Percentiles rank a stretch among this genome's conserved stretches.
phyloP scores from a whole-genome alignment of 1,139 yeast genomes.

The Yamadazyma epiphylla region DNA sequence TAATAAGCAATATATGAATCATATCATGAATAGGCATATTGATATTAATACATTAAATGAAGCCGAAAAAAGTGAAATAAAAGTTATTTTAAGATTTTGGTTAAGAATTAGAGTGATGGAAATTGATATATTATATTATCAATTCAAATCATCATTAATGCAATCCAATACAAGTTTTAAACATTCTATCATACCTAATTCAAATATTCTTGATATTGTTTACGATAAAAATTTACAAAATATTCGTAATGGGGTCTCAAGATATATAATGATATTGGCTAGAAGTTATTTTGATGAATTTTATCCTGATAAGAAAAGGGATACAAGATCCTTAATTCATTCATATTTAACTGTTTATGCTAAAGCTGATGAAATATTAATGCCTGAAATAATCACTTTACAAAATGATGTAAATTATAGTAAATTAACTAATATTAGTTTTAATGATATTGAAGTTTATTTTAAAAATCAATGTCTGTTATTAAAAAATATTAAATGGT shows the following conservation, averaged over 20 bases:
- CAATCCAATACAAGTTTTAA: slow-evolving; percentile 23
- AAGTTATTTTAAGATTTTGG: slow-evolving; percentile 24
- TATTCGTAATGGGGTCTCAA: slow-evolving; percentile 11
- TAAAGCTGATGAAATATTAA: background rate
- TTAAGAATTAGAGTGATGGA: slow-evolving; percentile 26
- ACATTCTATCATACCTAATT: slow-evolving; percentile 25
- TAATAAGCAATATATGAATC: slow-evolving; percentile 22
- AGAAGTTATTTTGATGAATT: slow-evolving; percentile 22
- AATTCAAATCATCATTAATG: slow-evolving; percentile 26
- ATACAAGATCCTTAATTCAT: slow-evolving; percentile 11
- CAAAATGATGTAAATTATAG: background rate
- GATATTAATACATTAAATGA: slow-evolving; percentile 4
- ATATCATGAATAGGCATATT: slow-evolving; percentile 8
- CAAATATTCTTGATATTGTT: slow-evolving; percentile 11
- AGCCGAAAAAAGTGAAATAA: slow-evolving; percentile 14
- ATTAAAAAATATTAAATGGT: slow-evolving; percentile 24
- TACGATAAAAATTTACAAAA: slow-evolving; percentile 16
- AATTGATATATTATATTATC: slow-evolving; percentile 28
- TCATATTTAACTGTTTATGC: slow-evolving; percentile 10
- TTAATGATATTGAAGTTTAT: slow-evolving; percentile 14
- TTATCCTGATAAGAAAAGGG: slow-evolving; percentile 7
- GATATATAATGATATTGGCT: slow-evolving; percentile 17
- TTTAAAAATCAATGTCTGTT: slow-evolving; percentile 19
- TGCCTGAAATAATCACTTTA: background rate
- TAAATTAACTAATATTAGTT: slow-evolving; percentile 1